Evolutionary conservation across 257 asterid genomes (phyloP).

Genomic region (Thymus quinquecostatus): DNA sequence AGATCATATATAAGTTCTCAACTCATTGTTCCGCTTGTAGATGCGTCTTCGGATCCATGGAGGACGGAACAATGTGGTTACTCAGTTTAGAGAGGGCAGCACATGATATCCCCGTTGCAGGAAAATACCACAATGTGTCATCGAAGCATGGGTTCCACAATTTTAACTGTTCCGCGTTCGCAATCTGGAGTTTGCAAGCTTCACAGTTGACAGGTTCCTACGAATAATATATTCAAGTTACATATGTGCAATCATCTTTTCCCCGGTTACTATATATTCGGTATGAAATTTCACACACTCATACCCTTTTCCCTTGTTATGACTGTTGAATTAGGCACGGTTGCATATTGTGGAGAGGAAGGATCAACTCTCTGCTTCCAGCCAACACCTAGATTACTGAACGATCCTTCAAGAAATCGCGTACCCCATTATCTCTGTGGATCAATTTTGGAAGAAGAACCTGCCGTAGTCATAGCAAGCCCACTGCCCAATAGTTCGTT

Average conservation of each 20-base stretch:
- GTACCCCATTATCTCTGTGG: constrained; percentile 76
- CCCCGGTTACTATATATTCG: constrained; percentile 5
- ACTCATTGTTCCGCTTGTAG: constrained; percentile 44
- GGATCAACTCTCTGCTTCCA: constrained; percentile 78
- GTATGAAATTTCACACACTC: background rate
- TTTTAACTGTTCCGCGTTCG: constrained; percentile 61
- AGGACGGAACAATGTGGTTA: constrained; percentile 81
- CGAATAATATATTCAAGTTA: background rate
- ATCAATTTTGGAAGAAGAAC: constrained; percentile 65
- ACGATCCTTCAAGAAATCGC: constrained; percentile 63
- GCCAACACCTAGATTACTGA: constrained; percentile 64
- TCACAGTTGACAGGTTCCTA: constrained; percentile 69
- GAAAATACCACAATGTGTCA: constrained; percentile 49
- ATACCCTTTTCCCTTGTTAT: constrained; percentile 20
- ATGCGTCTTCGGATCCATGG: constrained; percentile 65
- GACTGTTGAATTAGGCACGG: constrained; percentile 55
- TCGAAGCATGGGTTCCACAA: constrained; percentile 60
- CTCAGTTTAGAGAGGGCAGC: constrained; percentile 65
- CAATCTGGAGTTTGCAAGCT: constrained; percentile 80
- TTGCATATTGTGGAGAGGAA: constrained; percentile 88
- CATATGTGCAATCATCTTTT: background rate
- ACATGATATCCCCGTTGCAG: constrained; percentile 62
- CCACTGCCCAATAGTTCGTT: constrained; percentile 50
- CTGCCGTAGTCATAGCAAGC: constrained; percentile 50
- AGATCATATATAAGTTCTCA: constrained; percentile 21